A percentile compares a stretch with the other conserved stretches of the same genome.
phyloP scores from a whole-genome alignment of 768 basidiomycete genomes.

The Hericium erinaceus region DNA sequence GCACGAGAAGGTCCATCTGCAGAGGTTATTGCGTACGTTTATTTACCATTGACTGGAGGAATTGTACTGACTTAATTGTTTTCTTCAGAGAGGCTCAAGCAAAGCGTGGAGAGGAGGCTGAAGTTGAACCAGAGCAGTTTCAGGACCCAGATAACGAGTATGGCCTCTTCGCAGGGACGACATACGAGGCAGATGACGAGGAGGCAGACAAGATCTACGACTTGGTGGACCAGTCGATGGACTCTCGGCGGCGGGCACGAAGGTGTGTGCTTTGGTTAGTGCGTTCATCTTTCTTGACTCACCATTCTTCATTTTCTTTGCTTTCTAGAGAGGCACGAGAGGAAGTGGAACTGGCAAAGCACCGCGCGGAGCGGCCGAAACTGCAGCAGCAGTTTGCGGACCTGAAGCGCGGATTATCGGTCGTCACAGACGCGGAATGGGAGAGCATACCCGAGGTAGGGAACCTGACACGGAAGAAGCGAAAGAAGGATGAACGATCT shows the following conservation, averaged over 20 bases:
- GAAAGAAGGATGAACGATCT: constrained; percentile 73
- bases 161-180: constrained; percentile 90
- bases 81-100: constrained; percentile 73
- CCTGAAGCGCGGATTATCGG: constrained; percentile 80
- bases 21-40: constrained; percentile 74
- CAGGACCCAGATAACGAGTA: constrained; percentile 98
- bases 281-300: neutral
- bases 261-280: constrained; percentile 56
- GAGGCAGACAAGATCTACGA: constrained; percentile 97
- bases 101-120: constrained; percentile 77
- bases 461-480: constrained; percentile 87
- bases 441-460: constrained; percentile 92
- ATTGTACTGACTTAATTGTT: constrained; percentile 2
- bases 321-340: constrained; percentile 62
- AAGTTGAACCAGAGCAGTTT: constrained; percentile 83
- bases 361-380: constrained; percentile 84
- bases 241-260: constrained; percentile 67
- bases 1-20: constrained; percentile 92
- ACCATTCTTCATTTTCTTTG: constrained; percentile 13
- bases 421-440: constrained; percentile 90
- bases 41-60: neutral
- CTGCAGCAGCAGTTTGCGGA: constrained; percentile 95
- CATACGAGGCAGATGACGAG: constrained; percentile 95
- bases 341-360: constrained; percentile 60
- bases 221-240: constrained; percentile 84